Evolutionary conservation across 306 rosid species (phyloP).

Genomic region (Delonix regia): DNA sequence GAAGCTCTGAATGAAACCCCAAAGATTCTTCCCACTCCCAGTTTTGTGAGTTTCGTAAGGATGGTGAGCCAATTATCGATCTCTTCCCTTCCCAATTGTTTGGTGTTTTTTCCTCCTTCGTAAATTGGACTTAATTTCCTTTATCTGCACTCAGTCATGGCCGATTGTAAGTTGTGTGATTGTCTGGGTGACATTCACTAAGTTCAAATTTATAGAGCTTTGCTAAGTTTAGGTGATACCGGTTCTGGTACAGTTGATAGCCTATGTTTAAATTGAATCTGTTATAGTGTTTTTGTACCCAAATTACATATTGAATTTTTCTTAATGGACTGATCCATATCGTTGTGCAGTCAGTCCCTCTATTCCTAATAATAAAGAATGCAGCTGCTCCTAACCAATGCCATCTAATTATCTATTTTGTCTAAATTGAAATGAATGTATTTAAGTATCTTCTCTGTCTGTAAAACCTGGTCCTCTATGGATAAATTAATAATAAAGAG

Average conservation of each 20-base stretch:
- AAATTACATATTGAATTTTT: neutral
- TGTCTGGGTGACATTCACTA: neutral
- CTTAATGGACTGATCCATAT: neutral
- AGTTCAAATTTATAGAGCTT: neutral
- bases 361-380: neutral
- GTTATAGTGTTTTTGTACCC: neutral
- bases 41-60: slow-evolving; percentile 7
- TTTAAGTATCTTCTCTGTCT: neutral
- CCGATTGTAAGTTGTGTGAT: neutral
- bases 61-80: slow-evolving; percentile 49
- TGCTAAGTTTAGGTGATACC: neutral
- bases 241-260: neutral
- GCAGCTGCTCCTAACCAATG: neutral
- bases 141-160: neutral
- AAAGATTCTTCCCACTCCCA: slow-evolving; percentile 4
- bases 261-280: neutral
- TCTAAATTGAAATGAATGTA: neutral
- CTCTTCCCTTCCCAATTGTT: neutral
- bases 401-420: neutral
- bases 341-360: neutral
- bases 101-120: neutral
- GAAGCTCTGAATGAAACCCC: slow-evolving; percentile 39
- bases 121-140: neutral
- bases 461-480: neutral
- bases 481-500: neutral